Conservation (phyloP, 2,329 filamentous ascomycete genomes). For the Clarireedia monteithiana region DNA sequence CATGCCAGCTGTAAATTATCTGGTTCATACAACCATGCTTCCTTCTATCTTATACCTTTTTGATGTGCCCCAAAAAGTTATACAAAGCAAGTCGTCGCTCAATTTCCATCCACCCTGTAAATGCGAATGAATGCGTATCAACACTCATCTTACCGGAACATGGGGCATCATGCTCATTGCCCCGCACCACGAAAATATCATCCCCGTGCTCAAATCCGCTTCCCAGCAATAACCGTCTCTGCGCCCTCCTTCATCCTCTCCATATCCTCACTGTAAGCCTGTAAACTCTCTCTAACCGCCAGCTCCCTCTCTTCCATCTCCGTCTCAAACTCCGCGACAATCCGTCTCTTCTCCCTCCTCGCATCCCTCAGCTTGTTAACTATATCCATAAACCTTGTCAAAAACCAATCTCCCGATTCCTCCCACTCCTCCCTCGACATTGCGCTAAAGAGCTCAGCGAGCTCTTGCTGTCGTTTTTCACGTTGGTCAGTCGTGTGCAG, state of each 20-base stretch:
- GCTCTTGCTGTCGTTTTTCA: neutral
- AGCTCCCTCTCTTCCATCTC: slow-evolving; percentile 24
- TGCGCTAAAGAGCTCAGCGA: slow-evolving; percentile 16
- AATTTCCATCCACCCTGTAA: too few relatives aligned
- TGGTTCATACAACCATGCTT: neutral
- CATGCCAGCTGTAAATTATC: neutral
- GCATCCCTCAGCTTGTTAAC: slow-evolving; percentile 20
- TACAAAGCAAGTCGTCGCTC: too few relatives aligned
- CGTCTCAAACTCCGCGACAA: slow-evolving; percentile 20
- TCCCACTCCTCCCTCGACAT: slow-evolving; percentile 27
- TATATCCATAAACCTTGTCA: slow-evolving; percentile 20
- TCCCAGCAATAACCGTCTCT: slow-evolving; percentile 11
- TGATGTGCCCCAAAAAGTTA: neutral
- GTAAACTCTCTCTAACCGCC: slow-evolving; percentile 19
- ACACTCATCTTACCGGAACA: neutral
- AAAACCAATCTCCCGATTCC: slow-evolving; percentile 26
- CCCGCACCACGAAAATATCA: neutral
- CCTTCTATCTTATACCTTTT: neutral
- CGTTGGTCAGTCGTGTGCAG: neutral
- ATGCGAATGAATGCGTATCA: neutral
- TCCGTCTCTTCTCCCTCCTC: slow-evolving; percentile 20
- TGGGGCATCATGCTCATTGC: too few relatives aligned
- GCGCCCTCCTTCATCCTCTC: slow-evolving; percentile 24
- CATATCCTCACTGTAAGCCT: slow-evolving; percentile 18
- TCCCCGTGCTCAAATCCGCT: neutral